Evolutionary conservation across 345 rosid species (phyloP).

Genomic region (Pistacia vera): DNA sequence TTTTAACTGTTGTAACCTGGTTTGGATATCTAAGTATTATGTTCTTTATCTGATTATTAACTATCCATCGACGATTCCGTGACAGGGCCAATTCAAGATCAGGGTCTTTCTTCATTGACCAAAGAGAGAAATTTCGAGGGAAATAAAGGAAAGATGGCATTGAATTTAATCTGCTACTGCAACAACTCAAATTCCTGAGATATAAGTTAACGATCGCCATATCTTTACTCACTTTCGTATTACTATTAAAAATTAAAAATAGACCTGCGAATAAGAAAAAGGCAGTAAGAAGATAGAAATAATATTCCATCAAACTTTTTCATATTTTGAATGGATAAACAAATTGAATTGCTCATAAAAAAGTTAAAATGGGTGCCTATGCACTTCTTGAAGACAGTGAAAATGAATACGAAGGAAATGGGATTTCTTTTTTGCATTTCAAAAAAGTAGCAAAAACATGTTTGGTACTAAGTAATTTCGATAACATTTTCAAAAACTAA

Average conservation of each 20-base stretch:
- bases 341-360: not conserved
- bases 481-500: too few relatives aligned
- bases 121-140: conserved; percentile 68
- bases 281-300: not conserved
- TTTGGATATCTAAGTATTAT: conserved; percentile 74
- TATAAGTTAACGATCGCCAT: conserved; percentile 15
- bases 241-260: not conserved
- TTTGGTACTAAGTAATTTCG: too few relatives aligned
- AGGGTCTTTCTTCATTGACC: conserved; percentile 90
- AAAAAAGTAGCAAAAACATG: not conserved
- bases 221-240: not conserved
- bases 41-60: conserved; percentile 87
- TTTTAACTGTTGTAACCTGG: conserved; percentile 54
- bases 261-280: not conserved
- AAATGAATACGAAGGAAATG: not conserved
- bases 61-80: conserved; percentile 83
- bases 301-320: not conserved
- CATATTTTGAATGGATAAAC: not conserved
- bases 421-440: too few relatives aligned
- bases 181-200: not conserved
- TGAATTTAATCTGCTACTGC: conserved; percentile 14
- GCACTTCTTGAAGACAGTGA: not conserved
- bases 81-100: conserved; percentile 87
- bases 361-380: not conserved
- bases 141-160: conserved; percentile 17